Conservation (phyloP, 2,329 filamentous ascomycete genomes). For the Colletotrichum scovillei region DNA sequence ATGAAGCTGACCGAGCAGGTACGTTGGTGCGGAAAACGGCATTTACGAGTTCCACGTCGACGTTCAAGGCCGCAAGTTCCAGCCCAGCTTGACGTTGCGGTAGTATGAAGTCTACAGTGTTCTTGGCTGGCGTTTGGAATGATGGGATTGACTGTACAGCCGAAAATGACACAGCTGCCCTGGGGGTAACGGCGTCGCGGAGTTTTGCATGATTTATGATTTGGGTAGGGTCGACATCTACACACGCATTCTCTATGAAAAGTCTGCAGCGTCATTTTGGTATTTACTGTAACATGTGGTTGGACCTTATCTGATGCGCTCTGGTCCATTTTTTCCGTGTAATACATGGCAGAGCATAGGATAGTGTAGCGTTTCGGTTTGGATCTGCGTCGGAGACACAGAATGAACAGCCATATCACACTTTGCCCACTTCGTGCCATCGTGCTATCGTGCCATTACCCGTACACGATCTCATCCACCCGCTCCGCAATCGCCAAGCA, state of each 20-base stretch:
- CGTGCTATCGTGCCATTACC: slow-evolving; percentile 27
- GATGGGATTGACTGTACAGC: not conserved
- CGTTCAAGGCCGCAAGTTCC: slow-evolving; percentile 68
- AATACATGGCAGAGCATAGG: slow-evolving; percentile 2
- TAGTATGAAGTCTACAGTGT: slow-evolving; percentile 44
- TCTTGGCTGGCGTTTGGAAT: slow-evolving; percentile 8
- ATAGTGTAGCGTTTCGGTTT: not conserved
- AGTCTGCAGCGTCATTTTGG: slow-evolving; percentile 11
- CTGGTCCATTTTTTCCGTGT: not conserved
- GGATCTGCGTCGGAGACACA: slow-evolving; percentile 13
- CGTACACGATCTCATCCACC: slow-evolving; percentile 68
- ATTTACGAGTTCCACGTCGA: slow-evolving; percentile 81
- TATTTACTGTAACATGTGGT: not conserved
- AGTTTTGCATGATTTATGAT: not conserved
- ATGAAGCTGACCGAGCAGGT: slow-evolving; percentile 54
- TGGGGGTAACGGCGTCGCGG: slow-evolving; percentile 14
- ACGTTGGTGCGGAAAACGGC: slow-evolving; percentile 75
- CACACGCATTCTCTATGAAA: slow-evolving; percentile 2
- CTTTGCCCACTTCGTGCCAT: not conserved
- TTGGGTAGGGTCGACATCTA: not conserved
- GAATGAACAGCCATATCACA: slow-evolving; percentile 7
- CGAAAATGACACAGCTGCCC: not conserved
- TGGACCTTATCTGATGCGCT: not conserved
- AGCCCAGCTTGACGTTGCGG: slow-evolving; percentile 65
- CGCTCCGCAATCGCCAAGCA: slow-evolving; percentile 85